Evolutionary conservation across 2,329 filamentous ascomycete species (phyloP).

Genomic region (Sphaerulina vaccinii): DNA sequence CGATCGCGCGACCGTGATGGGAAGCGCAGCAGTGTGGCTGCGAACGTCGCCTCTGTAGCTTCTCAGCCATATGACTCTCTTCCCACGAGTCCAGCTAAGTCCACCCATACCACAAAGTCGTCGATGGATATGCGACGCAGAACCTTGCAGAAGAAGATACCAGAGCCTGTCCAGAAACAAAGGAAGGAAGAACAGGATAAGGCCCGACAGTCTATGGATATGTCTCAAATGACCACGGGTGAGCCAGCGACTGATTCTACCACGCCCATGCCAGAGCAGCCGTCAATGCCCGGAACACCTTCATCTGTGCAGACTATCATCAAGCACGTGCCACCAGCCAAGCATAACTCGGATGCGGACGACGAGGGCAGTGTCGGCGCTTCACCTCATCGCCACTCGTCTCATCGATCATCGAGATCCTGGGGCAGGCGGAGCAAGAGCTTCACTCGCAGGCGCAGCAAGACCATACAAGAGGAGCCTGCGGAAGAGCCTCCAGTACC

Average conservation of each 20-base stretch:
- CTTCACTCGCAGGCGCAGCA: constrained; percentile 22
- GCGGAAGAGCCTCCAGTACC: constrained; percentile 5
- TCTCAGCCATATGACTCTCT: neutral
- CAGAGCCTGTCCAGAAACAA: constrained; percentile 28
- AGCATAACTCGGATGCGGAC: constrained; percentile 19
- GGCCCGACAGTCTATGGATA: constrained; percentile 15
- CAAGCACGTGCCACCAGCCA: constrained; percentile 8
- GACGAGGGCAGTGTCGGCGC: constrained; percentile 10
- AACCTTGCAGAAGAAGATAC: constrained; percentile 37
- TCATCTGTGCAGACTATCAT: constrained; percentile 5
- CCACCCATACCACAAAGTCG: constrained; percentile 1
- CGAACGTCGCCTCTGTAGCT: neutral
- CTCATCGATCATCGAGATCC: constrained; percentile 3
- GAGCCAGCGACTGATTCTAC: neutral
- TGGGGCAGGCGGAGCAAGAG: constrained; percentile 26
- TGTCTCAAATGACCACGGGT: neutral
- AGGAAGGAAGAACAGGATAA: constrained; percentile 19
- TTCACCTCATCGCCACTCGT: neutral
- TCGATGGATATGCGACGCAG: constrained; percentile 23
- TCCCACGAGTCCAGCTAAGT: neutral
- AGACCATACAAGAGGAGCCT: constrained; percentile 16
- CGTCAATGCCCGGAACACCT: neutral
- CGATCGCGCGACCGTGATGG: constrained; percentile 9
- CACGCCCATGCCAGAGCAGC: neutral
- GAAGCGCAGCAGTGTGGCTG: constrained; percentile 6